Evolutionary conservation across 768 basidiomycete genomes (phyloP).

Genomic region (Tulasnella sp.): DNA sequence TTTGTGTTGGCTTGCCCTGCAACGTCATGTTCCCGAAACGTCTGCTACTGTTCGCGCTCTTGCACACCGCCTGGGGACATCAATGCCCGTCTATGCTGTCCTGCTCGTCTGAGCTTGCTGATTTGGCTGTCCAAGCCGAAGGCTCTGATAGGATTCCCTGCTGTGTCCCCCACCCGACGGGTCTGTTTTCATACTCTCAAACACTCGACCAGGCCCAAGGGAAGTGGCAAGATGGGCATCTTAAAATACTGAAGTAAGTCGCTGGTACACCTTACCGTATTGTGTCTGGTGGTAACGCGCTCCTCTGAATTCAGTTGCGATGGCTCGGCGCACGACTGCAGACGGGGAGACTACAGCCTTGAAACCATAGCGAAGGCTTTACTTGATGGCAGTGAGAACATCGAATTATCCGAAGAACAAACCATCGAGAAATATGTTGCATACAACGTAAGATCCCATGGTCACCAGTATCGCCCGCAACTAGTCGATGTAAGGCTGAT

Average conservation of each 20-base stretch:
- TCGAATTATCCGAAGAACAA: neutral
- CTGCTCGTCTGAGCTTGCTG: neutral
- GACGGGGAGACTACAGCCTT: neutral
- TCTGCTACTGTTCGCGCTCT: neutral
- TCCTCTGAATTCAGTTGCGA: neutral
- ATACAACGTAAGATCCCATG: neutral
- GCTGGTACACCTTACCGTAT: neutral
- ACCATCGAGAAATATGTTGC: neutral
- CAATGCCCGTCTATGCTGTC: neutral
- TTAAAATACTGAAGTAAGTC: neutral
- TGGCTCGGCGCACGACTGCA: neutral
- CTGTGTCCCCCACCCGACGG: neutral
- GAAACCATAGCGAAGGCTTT: neutral
- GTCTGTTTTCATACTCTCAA: constrained; percentile 3
- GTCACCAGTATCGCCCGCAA: neutral
- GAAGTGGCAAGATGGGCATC: neutral
- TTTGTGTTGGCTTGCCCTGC: neutral
- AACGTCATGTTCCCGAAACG: neutral
- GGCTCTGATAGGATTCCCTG: neutral
- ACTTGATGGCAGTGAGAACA: neutral
- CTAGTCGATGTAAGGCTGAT: neutral
- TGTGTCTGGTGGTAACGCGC: neutral
- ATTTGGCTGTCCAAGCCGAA: no score
- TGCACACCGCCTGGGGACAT: neutral
- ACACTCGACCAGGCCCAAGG: neutral